Evolutionary conservation across 1,284 basidiomycete species (phyloP).

Genomic region (Boletus mariae): DNA sequence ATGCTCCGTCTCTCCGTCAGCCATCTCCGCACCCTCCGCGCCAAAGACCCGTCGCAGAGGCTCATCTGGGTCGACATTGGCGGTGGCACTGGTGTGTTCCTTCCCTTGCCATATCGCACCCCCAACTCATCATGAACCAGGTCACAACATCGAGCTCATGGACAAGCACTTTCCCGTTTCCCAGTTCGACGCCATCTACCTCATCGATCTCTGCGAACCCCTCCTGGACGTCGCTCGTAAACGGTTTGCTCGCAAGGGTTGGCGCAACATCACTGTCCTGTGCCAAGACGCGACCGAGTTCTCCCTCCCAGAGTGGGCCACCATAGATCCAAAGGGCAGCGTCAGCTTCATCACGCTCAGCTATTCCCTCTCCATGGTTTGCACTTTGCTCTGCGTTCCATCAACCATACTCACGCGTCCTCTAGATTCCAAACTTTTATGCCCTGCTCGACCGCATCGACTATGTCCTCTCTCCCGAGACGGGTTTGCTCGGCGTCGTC

Average conservation of each 20-base stretch:
- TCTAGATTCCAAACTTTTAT: conserved; percentile 69
- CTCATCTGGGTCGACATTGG: conserved; percentile 83
- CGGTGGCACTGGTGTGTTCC: conserved; percentile 63
- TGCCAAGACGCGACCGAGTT: conserved; percentile 77
- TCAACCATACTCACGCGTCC: neutral
- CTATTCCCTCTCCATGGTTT: conserved; percentile 72
- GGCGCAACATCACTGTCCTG: conserved; percentile 73
- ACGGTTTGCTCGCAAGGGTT: conserved; percentile 66
- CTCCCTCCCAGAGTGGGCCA: conserved; percentile 58
- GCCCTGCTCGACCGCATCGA: conserved; percentile 69
- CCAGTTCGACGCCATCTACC: conserved; percentile 69
- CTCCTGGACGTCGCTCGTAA: conserved; percentile 69
- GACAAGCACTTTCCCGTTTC: conserved; percentile 64
- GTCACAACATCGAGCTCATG: conserved; percentile 84
- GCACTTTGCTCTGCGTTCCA: conserved; percentile 10
- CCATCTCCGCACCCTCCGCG: conserved; percentile 55
- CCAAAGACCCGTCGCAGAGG: conserved; percentile 41
- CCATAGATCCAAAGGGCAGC: conserved; percentile 50
- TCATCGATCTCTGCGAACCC: conserved; percentile 76
- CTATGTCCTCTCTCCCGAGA: conserved; percentile 61
- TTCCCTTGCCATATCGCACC: neutral
- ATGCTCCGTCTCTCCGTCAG: conserved; percentile 69
- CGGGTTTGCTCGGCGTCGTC: conserved; percentile 68
- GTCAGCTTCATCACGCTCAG: conserved; percentile 65
- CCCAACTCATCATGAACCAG: neutral